Evolutionary conservation across 2,329 filamentous ascomycete genomes (phyloP).

Genomic region (Aspergillus costaricaensis): DNA sequence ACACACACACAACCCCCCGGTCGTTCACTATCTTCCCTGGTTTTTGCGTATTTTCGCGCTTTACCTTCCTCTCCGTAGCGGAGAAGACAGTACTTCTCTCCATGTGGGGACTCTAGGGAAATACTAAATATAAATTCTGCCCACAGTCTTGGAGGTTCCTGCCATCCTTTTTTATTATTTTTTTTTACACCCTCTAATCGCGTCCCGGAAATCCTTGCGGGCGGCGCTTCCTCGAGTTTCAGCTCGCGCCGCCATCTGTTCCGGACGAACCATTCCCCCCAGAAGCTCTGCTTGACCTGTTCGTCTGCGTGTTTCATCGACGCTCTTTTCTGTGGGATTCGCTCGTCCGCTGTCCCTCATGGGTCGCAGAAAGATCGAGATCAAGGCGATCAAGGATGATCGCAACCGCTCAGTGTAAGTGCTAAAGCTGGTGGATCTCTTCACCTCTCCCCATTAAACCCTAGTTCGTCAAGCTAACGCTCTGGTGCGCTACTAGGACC

Average conservation of each 20-base stretch:
- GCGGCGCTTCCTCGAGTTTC: slow-evolving; percentile 15
- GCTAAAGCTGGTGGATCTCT: background rate
- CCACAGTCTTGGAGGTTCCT: slow-evolving; percentile 3
- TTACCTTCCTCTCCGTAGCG: slow-evolving; percentile 1
- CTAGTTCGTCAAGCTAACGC: background rate
- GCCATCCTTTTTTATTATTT: background rate
- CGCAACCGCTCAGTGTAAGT: slow-evolving; percentile 95
- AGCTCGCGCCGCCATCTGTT: slow-evolving; percentile 16
- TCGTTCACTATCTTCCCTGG: slow-evolving; percentile 6
- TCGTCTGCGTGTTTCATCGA: slow-evolving; percentile 14
- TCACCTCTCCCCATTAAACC: background rate
- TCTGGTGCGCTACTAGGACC: slow-evolving; percentile 60
- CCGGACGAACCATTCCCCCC: slow-evolving; percentile 11
- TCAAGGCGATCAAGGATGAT: slow-evolving; percentile 99
- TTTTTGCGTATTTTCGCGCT: slow-evolving; percentile 1
- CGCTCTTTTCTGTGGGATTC: slow-evolving; percentile 15
- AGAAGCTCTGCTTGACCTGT: background rate
- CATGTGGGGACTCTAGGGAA: background rate
- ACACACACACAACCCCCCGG: background rate
- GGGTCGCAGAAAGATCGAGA: slow-evolving; percentile 99
- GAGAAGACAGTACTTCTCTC: background rate
- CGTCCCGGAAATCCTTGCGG: slow-evolving; percentile 12
- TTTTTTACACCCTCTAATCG: slow-evolving; percentile 7
- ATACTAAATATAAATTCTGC: slow-evolving; percentile 4
- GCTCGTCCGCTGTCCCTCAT: slow-evolving; percentile 52